phyloP scores from a whole-genome alignment of 129 eudicot genomes.

The Rutidosis leptorrhynchoides region DNA sequence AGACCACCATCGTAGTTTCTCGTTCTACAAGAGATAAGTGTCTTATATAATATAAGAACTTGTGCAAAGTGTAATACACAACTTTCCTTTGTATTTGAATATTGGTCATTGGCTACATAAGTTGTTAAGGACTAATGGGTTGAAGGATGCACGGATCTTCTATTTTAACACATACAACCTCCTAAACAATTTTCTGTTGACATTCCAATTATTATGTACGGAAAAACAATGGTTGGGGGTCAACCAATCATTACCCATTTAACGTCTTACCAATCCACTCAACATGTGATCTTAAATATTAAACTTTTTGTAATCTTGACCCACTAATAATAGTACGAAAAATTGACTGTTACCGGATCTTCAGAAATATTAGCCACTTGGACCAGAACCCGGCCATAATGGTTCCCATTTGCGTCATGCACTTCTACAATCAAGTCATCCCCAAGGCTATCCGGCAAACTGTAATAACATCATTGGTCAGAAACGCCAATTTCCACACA shows the following conservation, averaged over 20 bases:
- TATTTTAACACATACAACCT: conserved; percentile 1
- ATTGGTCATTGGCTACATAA: not conserved
- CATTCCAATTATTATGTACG: not conserved
- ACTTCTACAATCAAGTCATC: conserved; percentile 70
- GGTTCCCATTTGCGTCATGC: conserved; percentile 58
- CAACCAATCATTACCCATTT: not conserved
- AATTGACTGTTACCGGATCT: conserved; percentile 50
- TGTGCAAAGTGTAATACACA: conserved; percentile 1
- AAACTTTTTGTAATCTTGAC: not conserved
- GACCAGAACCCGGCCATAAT: conserved; percentile 64
- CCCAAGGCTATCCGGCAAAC: conserved; percentile 81
- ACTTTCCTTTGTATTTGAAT: not conserved
- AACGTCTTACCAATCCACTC: too few species aligned
- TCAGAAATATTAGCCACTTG: conserved; percentile 80
- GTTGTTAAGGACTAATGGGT: not conserved
- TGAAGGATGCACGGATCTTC: conserved; percentile 14
- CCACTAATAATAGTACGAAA: not conserved
- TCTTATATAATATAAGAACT: not conserved
- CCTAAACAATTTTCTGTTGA: not conserved
- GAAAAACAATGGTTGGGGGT: not conserved
- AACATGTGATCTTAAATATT: too few species aligned
- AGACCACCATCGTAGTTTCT: conserved; percentile 85
- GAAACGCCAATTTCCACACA: conserved; percentile 1
- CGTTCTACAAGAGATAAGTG: conserved; percentile 45
- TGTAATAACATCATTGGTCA: conserved; percentile 43